Evolutionary conservation across 495 filamentous ascomycete species (phyloP), one percentile per base, ranked within the genome.

Genomic region (Recurvomyces mirabilis): DNA sequence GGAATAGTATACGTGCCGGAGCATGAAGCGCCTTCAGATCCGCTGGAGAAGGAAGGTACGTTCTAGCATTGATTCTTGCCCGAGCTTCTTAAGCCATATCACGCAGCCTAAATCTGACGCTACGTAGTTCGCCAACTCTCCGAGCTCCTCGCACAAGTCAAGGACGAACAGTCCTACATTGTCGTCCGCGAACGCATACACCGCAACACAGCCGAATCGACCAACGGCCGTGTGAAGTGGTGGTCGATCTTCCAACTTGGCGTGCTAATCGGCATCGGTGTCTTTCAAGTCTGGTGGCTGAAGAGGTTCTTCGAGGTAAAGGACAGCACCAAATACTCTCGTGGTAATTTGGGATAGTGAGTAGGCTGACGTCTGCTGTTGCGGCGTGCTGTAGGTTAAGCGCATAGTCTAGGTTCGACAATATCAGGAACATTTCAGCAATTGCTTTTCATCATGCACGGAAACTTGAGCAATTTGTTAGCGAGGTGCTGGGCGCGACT

Each of bases 201-300:
- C 73, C 76, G 91, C 54, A 96, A 98, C 68, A 98, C 91, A 4
- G 91, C 91, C 37, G 91, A 98, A 72, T 94, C 87, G 74, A 98
- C 91, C 45, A 98, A 98, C 65, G 76, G 78, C 49, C 71, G 91
- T 41, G 91, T 98, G 47, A 98, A 98, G 68, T 98, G 91, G 91
- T 98, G 93, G 93, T 95, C 88, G 61, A 75, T 96, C 49, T 96
- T 96, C 66, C 87, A 96, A 65, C 73, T 98, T 45, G 75, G 78
- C 39, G 82, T 98, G 43, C 73, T 98, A 36, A 71, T 91, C 47
- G 91, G 82, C 34, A 85, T 94, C 70, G 87, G 87, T 56, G 69
- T 95, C 38, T 98, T 96, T 72, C 91, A 98, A 67, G 93, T 98
- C 49, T 96, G 93, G 91, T 98, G 91, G 84, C 61, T 98, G 63